phyloP scores from a whole-genome alignment of 768 basidiomycete genomes.

The Lactarius trivialis region DNA sequence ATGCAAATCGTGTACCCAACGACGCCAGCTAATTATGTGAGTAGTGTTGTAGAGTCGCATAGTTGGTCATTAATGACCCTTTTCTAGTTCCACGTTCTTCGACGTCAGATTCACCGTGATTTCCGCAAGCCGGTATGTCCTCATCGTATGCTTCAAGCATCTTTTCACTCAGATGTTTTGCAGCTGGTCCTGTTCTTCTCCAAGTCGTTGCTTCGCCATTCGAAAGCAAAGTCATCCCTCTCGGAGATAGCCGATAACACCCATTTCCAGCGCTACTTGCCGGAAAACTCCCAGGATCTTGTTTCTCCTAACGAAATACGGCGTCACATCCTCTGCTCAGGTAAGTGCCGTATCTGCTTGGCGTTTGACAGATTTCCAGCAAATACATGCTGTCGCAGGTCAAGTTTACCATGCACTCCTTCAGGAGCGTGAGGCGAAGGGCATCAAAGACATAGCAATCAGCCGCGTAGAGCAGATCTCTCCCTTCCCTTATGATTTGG shows the following conservation, averaged over 20 bases:
- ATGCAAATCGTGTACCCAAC: slow-evolving; percentile 99
- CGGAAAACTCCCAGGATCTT: slow-evolving; percentile 70
- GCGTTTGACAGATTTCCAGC: not conserved
- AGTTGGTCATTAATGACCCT: slow-evolving; percentile 15
- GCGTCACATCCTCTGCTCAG: slow-evolving; percentile 86
- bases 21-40: slow-evolving; percentile 90
- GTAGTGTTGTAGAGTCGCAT: slow-evolving; percentile 23
- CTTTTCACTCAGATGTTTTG: not conserved
- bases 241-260: slow-evolving; percentile 87
- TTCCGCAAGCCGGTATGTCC: slow-evolving; percentile 87
- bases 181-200: slow-evolving; percentile 95
- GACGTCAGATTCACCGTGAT: slow-evolving; percentile 94
- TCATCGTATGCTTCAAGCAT: not conserved
- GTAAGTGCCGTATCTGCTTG: slow-evolving; percentile 31
- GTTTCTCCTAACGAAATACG: slow-evolving; percentile 81
- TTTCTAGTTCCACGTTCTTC: slow-evolving; percentile 85
- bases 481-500: slow-evolving; percentile 95
- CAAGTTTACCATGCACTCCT: slow-evolving; percentile 92
- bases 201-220: slow-evolving; percentile 91
- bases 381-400: slow-evolving; percentile 37
- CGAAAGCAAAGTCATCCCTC: slow-evolving; percentile 79
- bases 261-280: slow-evolving; percentile 88
- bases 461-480: slow-evolving; percentile 93
- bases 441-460: slow-evolving; percentile 90
- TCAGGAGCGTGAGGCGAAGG: slow-evolving; percentile 84